Percentiles rank a stretch among this genome's conserved stretches.
Evolutionary conservation across 768 basidiomycete genomes (phyloP).

Genomic region (Lyophyllum atratum): DNA sequence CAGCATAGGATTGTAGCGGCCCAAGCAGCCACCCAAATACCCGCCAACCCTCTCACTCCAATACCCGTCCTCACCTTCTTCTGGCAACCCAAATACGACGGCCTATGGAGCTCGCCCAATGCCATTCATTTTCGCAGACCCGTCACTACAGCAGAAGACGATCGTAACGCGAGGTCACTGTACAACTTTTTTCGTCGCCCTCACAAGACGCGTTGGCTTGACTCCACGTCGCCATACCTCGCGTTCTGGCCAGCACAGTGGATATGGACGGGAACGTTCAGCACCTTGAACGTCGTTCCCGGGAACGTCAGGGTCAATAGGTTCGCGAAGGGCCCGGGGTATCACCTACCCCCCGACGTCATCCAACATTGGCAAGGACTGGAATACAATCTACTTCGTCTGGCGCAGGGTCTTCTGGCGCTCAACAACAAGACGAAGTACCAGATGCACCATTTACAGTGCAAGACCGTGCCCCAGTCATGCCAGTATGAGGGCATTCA

Average conservation of each 20-base stretch:
- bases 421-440: no score
- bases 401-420: no score
- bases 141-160: not conserved
- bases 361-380: not conserved
- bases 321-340: not conserved
- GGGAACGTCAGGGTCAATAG: not conserved
- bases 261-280: not conserved
- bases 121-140: not conserved
- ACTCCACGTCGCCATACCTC: not conserved
- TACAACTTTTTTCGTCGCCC: not conserved
- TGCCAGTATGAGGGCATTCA: not conserved
- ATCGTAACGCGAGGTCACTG: not conserved
- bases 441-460: no score
- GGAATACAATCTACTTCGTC: no score
- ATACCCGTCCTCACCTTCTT: not conserved
- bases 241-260: constrained; percentile 7
- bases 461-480: not conserved
- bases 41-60: no score
- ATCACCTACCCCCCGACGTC: not conserved
- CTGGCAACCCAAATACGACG: not conserved
- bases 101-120: constrained; percentile 7
- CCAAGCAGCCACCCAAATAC: no score
- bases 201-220: constrained; percentile 4
- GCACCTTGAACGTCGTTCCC: not conserved
- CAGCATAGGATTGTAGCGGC: no score